These are phyloP conservation scores for Perkinsus chesapeaki DNA, from an alignment of 169 alveolate genomes.

Conservation along the genomic window DNA sequence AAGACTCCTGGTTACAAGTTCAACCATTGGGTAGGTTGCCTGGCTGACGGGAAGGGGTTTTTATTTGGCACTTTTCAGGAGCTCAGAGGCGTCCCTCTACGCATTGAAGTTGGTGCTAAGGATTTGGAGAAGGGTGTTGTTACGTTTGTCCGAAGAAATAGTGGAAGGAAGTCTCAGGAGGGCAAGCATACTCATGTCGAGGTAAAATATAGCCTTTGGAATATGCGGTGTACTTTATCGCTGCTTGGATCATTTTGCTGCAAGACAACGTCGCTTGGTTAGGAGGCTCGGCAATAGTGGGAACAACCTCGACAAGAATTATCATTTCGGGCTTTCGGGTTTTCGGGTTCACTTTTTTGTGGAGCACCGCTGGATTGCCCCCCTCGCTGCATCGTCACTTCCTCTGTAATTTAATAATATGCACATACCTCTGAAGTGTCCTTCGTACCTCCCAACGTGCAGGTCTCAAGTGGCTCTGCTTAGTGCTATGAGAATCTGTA, in stretches of 20 bases:
- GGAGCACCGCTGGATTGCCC: too few species aligned
- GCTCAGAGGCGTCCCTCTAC: constrained; percentile 96
- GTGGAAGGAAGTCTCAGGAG: constrained; percentile 57
- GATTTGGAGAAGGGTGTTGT: constrained; percentile 84
- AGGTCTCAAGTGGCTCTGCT: too few species aligned
- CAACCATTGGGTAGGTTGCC: constrained; percentile 95
- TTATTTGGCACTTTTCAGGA: constrained; percentile 17
- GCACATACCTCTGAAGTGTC: too few species aligned
- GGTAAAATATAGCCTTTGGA: constrained; percentile 28
- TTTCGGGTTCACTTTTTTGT: too few species aligned
- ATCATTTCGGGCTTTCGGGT: too few species aligned
- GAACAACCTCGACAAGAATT: not conserved
- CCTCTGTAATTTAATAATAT: too few species aligned
- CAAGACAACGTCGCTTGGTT: constrained; percentile 33
- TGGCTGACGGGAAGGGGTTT: too few species aligned
- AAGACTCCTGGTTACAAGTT: constrained; percentile 99
- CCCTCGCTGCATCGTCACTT: too few species aligned
- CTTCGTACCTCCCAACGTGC: too few species aligned
- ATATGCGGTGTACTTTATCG: constrained; percentile 44
- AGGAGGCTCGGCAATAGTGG: constrained; percentile 27
- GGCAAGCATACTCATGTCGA: not conserved
- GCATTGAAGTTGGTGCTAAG: constrained; percentile 95
- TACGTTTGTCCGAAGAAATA: constrained; percentile 77
- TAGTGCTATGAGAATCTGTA: too few species aligned
- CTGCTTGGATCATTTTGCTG: constrained; percentile 36